Conservation (phyloP, 1,139 yeast species). For the Hyphopichia fennica region DNA sequence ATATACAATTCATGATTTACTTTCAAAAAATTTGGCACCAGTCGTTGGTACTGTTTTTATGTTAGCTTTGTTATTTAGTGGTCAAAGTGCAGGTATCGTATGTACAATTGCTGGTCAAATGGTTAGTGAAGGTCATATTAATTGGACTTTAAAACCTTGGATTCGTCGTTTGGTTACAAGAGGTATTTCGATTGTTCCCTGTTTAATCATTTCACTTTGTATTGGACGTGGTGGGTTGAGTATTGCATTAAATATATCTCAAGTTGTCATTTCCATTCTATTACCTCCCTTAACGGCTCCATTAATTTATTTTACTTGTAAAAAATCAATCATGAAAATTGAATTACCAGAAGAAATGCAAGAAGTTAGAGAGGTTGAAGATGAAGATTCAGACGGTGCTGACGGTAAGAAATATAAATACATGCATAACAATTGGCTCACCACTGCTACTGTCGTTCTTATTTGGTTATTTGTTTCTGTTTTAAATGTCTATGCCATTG, state of each 20-base stretch:
- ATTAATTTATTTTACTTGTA: slow-evolving; percentile 70
- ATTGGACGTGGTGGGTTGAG: slow-evolving; percentile 68
- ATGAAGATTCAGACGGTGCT: slow-evolving; percentile 9
- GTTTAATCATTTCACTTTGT: slow-evolving; percentile 58
- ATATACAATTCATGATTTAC: slow-evolving; percentile 63
- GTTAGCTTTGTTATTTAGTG: slow-evolving; percentile 72
- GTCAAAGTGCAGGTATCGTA: slow-evolving; percentile 82
- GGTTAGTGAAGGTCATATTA: slow-evolving; percentile 78
- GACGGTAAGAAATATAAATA: slow-evolving; percentile 31
- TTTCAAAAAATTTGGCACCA: slow-evolving; percentile 59
- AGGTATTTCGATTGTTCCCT: slow-evolving; percentile 70
- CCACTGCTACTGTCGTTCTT: slow-evolving; percentile 42
- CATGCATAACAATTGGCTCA: slow-evolving; percentile 64
- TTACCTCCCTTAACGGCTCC: slow-evolving; percentile 80
- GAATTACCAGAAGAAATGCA: slow-evolving; percentile 21
- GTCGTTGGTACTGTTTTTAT: slow-evolving; percentile 77
- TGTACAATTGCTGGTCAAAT: slow-evolving; percentile 89
- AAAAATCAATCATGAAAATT: slow-evolving; percentile 60
- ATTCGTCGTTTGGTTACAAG: slow-evolving; percentile 70
- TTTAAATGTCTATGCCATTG: slow-evolving; percentile 70
- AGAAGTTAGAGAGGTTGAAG: slow-evolving; percentile 6
- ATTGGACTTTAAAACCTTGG: slow-evolving; percentile 80
- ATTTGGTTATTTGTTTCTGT: slow-evolving; percentile 68
- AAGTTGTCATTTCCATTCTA: slow-evolving; percentile 69
- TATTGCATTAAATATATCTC: slow-evolving; percentile 69